These are phyloP conservation scores for Arachis hypogaea DNA, from an alignment of 306 rosid species.

Conservation along the genomic window DNA sequence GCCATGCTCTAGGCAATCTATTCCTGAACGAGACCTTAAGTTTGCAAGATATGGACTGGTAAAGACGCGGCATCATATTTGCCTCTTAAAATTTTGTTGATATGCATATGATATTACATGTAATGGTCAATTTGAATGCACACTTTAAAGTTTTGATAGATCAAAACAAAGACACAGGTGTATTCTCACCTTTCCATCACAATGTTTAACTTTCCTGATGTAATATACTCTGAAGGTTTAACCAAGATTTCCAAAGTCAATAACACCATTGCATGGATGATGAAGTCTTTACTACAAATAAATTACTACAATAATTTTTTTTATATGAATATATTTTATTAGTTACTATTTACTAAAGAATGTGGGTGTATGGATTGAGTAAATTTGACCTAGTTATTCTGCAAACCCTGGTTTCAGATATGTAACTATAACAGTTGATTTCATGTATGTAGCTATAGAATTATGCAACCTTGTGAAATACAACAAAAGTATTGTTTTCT, in stretches of 20 bases:
- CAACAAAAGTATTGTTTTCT: background rate
- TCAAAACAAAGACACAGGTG: background rate
- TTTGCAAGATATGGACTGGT: slow-evolving; percentile 88
- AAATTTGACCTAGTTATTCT: background rate
- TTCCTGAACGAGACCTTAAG: slow-evolving; percentile 87
- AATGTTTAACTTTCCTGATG: background rate
- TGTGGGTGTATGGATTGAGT: background rate
- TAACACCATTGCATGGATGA: background rate
- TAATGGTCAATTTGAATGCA: background rate
- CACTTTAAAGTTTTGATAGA: background rate
- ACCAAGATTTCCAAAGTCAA: background rate
- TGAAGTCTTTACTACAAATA: slow-evolving; percentile 3
- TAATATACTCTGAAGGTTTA: background rate
- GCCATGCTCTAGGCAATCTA: slow-evolving; percentile 94
- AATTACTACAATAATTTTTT: background rate
- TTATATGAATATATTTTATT: background rate
- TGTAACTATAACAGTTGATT: background rate
- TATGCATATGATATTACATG: background rate
- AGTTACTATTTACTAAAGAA: background rate
- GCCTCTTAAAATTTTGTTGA: slow-evolving; percentile 11
- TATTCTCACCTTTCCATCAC: background rate
- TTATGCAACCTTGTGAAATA: background rate
- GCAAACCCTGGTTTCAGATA: background rate
- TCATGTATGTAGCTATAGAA: background rate
- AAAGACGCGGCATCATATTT: slow-evolving; percentile 26